Evolutionary conservation across 306 rosid genomes (phyloP).

Genomic region (Castanopsis chinensis): DNA sequence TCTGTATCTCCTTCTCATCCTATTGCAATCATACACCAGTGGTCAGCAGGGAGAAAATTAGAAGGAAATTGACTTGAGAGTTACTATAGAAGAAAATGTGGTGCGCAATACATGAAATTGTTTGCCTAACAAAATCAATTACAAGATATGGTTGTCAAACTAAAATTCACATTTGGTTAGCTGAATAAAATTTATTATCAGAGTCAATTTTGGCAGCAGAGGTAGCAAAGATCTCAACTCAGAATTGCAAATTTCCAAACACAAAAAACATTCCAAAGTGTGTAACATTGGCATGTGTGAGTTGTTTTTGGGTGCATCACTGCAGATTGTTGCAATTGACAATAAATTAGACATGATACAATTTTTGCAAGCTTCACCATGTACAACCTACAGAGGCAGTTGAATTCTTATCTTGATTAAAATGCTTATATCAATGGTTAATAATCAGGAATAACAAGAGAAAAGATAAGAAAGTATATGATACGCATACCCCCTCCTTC

Average conservation of each 20-base stretch:
- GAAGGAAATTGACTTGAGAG: neutral
- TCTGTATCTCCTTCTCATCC: conserved; percentile 96
- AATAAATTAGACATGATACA: neutral
- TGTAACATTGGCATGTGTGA: neutral
- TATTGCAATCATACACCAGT: conserved; percentile 30
- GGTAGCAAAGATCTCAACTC: neutral
- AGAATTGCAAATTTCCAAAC: neutral
- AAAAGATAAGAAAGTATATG: neutral
- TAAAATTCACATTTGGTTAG: neutral
- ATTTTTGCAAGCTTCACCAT: neutral
- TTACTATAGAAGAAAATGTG: neutral
- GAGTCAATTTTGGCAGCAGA: neutral
- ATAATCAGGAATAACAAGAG: neutral
- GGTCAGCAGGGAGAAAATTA: conserved; percentile 7
- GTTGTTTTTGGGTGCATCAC: neutral
- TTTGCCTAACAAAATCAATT: neutral
- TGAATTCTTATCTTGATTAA: neutral
- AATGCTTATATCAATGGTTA: neutral
- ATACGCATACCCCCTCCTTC: neutral
- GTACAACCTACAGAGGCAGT: neutral
- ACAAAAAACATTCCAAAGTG: neutral
- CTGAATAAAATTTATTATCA: neutral
- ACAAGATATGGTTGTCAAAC: neutral
- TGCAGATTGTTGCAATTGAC: neutral
- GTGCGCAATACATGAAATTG: neutral